These are phyloP conservation scores for Didymosphaeria variabile DNA, from an alignment of 2,329 filamentous ascomycete species.

Conservation along the genomic window DNA sequence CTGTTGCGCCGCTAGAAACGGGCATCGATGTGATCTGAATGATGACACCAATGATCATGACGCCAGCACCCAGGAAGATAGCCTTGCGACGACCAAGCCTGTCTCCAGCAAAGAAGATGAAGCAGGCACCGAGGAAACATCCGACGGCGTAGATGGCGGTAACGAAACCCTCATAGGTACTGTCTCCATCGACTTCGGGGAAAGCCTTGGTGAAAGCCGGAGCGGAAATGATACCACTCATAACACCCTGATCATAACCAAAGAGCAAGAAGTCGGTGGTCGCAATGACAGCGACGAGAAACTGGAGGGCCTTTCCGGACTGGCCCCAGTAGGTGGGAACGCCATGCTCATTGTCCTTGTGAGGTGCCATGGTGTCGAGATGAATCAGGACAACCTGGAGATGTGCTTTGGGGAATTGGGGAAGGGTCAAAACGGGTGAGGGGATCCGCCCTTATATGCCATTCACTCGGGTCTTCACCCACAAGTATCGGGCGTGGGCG, in stretches of 20 bases:
- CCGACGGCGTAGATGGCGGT: slow-evolving; percentile 62
- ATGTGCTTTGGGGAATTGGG: background rate
- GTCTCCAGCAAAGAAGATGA: slow-evolving; percentile 51
- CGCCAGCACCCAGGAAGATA: slow-evolving; percentile 52
- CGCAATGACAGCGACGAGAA: background rate
- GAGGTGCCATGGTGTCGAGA: background rate
- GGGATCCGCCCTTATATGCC: slow-evolving; percentile 10
- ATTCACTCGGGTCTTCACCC: background rate
- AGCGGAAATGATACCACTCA: slow-evolving; percentile 53
- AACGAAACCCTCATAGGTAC: slow-evolving; percentile 55
- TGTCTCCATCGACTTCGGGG: slow-evolving; percentile 49
- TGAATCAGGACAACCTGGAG: slow-evolving; percentile 5
- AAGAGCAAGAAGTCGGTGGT: slow-evolving; percentile 56
- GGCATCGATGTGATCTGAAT: slow-evolving; percentile 49
- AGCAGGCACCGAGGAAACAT: slow-evolving; percentile 53
- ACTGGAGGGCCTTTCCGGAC: slow-evolving; percentile 8
- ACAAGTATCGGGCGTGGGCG: background rate
- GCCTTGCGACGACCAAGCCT: slow-evolving; percentile 53
- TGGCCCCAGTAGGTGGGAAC: slow-evolving; percentile 11
- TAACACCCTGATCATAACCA: slow-evolving; percentile 57
- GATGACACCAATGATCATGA: slow-evolving; percentile 54
- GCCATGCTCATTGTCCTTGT: slow-evolving; percentile 8
- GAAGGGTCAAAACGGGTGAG: slow-evolving; percentile 1
- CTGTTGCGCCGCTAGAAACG: slow-evolving; percentile 32
- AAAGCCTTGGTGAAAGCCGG: slow-evolving; percentile 46